Evolutionary conservation across 2,329 filamentous ascomycete species (phyloP), one percentile per base, ranked within the genome.

Genomic region (Sporothrix mexicana): DNA sequence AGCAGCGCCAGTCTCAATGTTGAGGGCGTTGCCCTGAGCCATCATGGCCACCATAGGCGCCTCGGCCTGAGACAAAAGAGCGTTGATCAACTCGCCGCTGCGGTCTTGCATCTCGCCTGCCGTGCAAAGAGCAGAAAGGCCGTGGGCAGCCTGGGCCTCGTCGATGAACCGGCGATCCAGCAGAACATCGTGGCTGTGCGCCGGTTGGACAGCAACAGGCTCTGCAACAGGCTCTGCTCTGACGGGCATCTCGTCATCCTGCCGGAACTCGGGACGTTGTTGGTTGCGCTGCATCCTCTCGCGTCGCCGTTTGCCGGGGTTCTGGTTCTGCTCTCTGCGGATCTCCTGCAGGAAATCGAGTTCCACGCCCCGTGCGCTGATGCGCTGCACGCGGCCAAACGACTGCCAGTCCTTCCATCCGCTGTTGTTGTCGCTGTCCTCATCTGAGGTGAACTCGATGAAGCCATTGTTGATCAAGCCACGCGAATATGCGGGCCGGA

Each of bases 381-480:
- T 81, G 74, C 88, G 88, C 79, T 91, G 91, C 25, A 89, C 83
- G 41, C 88, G 86, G n/a, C 91, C 92, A 78, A 89, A 91, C 17
- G 88, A 86, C 72, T 85, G 83, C 9, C 86, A 80, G 73, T 90
- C 87, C 71, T 85, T 86, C 83, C 91, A 90, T 45, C 85, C 86
- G 57, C 82, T 82, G 67, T 59, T 36, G 49, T 71, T 69, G n/a
- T 88, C 86, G 17, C 80, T 80, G 45, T 88, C 86, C 49, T 91
- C 87, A 51, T 86, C 81, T 77, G 84, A 85, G 71, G 91, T 89
- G 72, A 94, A 83, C 76, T 94, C 92, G 77, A 94, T 90, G 77
- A 89, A 85, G 53, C 92, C 92, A 74, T 92, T 92, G 80, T 93
- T 93, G 78, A 82, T 84, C 77, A 91, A 86, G 73, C 92, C 93